Evolutionary conservation across 352 stramenopile species (phyloP), one percentile per base, ranked within the genome.

Genomic region (Phytophthora meadii): DNA sequence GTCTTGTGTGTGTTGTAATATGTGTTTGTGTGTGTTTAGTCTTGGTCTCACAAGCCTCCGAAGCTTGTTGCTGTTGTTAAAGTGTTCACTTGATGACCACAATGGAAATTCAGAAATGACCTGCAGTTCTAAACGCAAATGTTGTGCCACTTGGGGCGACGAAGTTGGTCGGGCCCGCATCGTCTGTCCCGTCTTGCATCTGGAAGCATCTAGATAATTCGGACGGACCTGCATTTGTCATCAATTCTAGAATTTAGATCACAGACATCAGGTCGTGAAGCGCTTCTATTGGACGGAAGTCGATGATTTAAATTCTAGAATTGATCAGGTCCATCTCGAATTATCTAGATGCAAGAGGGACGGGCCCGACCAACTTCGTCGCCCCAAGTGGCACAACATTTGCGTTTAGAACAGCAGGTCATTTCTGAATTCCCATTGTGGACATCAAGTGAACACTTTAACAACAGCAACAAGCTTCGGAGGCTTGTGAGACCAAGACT

Each of bases 361-460:
- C 34, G 9, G 14, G 8, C 14, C 34, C 10, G 36, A 41, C 36
- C 36, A 42, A 42, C 36, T 42, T 42, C 12, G 36, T 42, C 12
- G 14, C 34, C 34, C 34, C 34, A 10, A 40, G 10, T 40, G 34
- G 34, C 5, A 40, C 14, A 42, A 15, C 1, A 42, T 3, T 15
- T 19, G 11, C 15, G 36, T 17, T 42, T 42, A 19, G 12, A 19
- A 17, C 36, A 42, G 15, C 36, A 36, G 17, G 8, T 54, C 52
- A 69, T 69, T 69, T 69, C 40, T 19, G 54, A 69, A 65, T 64
- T 64, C 60, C 61, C 53, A n/a, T 60, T 39, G 61, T 65, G 61
- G 30, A 69, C 40, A 69, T 54, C 36, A 42, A 34, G 28, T 34
- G 28, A 34, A 34, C 28, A 34, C 11, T 17, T 41, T 11, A 42